Conservation (phyloP, 805 yeast species). For the Candida maris region DNA sequence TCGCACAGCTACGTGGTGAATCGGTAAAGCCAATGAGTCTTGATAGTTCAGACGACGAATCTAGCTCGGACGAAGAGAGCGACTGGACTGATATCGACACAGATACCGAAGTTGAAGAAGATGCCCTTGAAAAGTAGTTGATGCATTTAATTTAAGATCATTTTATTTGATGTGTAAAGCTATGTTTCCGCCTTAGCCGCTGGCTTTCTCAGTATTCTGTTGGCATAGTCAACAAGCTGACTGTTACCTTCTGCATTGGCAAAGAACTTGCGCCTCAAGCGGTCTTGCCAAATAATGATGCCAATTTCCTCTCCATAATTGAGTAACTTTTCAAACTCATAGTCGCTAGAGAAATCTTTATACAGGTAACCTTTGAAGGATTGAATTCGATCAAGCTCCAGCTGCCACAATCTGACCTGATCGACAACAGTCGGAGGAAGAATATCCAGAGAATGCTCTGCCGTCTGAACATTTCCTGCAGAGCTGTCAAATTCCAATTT, state of each 20-base stretch:
- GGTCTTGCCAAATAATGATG: conserved; percentile 83
- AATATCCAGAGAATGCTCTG: conserved; percentile 53
- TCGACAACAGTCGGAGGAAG: conserved; percentile 96
- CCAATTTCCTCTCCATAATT: conserved; percentile 89
- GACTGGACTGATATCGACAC: conserved; percentile 54
- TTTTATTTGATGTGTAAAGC: too few species aligned
- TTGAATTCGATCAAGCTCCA: conserved; percentile 88
- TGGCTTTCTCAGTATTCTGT: conserved; percentile 45
- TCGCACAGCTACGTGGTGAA: conserved; percentile 66
- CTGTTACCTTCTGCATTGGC: conserved; percentile 83
- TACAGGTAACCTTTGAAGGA: conserved; percentile 83
- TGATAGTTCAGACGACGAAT: conserved; percentile 42
- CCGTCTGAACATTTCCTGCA: conserved; percentile 34
- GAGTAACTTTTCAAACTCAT: conserved; percentile 69
- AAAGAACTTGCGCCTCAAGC: conserved; percentile 66
- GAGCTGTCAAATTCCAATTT: conserved; percentile 61
- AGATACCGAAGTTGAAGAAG: conserved; percentile 60
- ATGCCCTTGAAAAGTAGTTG: conserved; percentile 15
- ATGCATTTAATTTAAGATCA: too few species aligned
- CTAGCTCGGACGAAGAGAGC: conserved; percentile 33
- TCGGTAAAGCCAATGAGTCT: conserved; percentile 41
- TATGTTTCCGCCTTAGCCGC: neutral
- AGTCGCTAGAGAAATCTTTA: conserved; percentile 74
- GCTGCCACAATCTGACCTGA: conserved; percentile 93
- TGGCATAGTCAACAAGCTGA: conserved; percentile 89